Conservation (phyloP, 768 basidiomycete genomes). For the Boletus reticulatus region DNA sequence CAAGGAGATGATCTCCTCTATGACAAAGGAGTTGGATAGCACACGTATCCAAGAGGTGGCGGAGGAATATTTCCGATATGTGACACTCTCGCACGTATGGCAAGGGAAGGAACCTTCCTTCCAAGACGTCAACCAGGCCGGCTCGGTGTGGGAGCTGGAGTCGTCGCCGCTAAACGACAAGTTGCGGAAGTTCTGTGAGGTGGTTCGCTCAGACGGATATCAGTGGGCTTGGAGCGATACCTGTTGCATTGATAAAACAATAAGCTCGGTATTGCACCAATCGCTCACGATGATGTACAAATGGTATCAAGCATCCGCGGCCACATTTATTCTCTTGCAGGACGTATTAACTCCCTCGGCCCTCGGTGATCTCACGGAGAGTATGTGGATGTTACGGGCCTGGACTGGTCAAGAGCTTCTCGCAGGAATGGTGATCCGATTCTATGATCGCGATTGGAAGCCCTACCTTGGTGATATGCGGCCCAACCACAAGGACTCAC, state of each 20-base stretch:
- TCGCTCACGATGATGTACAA: slow-evolving; percentile 14
- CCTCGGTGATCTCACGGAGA: neutral
- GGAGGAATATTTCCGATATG: slow-evolving; percentile 6
- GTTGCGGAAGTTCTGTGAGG: slow-evolving; percentile 6
- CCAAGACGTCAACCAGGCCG: slow-evolving; percentile 1
- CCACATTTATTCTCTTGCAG: neutral
- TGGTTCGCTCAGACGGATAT: slow-evolving; percentile 2
- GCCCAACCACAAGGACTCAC: slow-evolving; percentile 8
- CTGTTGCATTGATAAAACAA: slow-evolving; percentile 12
- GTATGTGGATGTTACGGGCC: slow-evolving; percentile 10
- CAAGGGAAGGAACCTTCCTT: slow-evolving; percentile 8
- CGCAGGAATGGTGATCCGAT: slow-evolving; percentile 1
- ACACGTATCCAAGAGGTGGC: neutral
- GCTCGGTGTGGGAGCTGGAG: slow-evolving; percentile 5
- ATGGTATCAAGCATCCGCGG: slow-evolving; percentile 9
- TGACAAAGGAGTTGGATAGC: slow-evolving; percentile 1
- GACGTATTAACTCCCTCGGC: neutral
- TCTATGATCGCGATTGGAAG: slow-evolving; percentile 9
- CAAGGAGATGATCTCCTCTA: slow-evolving; percentile 8
- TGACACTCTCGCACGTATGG: slow-evolving; percentile 15
- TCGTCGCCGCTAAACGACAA: neutral
- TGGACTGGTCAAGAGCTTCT: slow-evolving; percentile 19
- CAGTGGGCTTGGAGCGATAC: slow-evolving; percentile 16
- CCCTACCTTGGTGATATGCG: slow-evolving; percentile 4
- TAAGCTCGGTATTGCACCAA: neutral